These are phyloP conservation scores for Litchi chinensis DNA, from an alignment of 345 rosid species.

Conservation along the genomic window DNA sequence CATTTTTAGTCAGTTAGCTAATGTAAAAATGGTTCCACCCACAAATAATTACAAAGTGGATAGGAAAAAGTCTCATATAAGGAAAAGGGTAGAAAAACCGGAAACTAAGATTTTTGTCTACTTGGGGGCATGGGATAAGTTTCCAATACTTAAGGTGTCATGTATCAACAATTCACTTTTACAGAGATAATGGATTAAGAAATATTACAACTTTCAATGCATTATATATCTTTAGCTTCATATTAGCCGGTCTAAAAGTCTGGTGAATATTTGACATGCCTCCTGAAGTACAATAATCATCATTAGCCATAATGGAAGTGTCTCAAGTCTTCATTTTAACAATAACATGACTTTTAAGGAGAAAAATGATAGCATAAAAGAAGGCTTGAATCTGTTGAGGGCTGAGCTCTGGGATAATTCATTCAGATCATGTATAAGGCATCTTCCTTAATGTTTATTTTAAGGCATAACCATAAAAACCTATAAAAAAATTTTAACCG, in stretches of 20 bases:
- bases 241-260: background rate
- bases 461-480: background rate
- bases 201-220: background rate
- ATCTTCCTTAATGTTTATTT: background rate
- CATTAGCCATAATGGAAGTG: background rate
- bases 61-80: background rate
- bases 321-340: background rate
- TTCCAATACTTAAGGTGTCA: background rate
- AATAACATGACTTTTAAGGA: constrained; percentile 2
- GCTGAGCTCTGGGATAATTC: background rate
- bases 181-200: background rate
- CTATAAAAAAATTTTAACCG: background rate
- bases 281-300: background rate
- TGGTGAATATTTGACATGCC: background rate
- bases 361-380: background rate
- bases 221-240: background rate
- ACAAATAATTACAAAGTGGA: background rate
- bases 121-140: background rate
- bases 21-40: too few relatives aligned
- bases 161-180: background rate
- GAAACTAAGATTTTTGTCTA: background rate
- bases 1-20: background rate
- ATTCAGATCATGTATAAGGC: background rate
- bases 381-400: background rate
- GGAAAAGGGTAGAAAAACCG: background rate